A percentile compares a stretch with the other conserved stretches of the same genome.
phyloP scores from a whole-genome alignment of 2,329 filamentous ascomycete species.

The Trichoderma sp. region DNA sequence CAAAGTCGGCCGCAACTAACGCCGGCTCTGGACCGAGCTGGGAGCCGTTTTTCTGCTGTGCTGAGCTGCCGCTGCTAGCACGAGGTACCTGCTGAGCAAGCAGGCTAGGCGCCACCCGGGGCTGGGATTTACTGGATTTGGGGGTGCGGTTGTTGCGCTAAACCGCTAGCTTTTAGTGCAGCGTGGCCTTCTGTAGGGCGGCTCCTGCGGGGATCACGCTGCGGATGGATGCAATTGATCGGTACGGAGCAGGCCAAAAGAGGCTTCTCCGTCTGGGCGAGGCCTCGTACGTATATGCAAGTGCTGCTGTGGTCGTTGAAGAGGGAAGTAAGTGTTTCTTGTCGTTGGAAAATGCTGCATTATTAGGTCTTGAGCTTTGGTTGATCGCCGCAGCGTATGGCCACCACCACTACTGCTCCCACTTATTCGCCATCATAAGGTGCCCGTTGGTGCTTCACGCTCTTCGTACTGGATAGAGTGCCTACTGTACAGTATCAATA shows the following conservation, averaged over 20 bases:
- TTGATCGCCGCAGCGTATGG: no score
- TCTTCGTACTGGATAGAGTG: background rate
- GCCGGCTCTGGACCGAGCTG: slow-evolving; percentile 24
- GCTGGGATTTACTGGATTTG: slow-evolving; percentile 25
- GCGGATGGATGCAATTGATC: background rate
- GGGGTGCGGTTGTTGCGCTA: slow-evolving; percentile 26
- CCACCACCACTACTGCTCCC: no score
- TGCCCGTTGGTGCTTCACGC: background rate
- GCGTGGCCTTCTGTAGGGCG: slow-evolving; percentile 20
- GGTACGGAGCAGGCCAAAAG: background rate
- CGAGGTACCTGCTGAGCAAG: slow-evolving; percentile 20
- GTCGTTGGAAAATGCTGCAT: background rate
- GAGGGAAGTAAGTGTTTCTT: background rate
- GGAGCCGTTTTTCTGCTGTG: slow-evolving; percentile 16
- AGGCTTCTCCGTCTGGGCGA: background rate
- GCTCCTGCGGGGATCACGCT: slow-evolving; percentile 1
- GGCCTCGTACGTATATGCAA: background rate
- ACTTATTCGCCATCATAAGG: no score
- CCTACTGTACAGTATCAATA: background rate
- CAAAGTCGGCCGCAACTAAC: slow-evolving; percentile 27
- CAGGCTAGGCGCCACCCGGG: slow-evolving; percentile 22
- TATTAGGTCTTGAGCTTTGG: background rate
- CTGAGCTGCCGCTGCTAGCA: slow-evolving; percentile 16
- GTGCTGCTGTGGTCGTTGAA: no score
- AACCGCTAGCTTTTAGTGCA: slow-evolving; percentile 26